These are phyloP conservation scores for Periconia macrospinosa DNA, from an alignment of 2,329 filamentous ascomycete genomes.

Conservation along the genomic window DNA sequence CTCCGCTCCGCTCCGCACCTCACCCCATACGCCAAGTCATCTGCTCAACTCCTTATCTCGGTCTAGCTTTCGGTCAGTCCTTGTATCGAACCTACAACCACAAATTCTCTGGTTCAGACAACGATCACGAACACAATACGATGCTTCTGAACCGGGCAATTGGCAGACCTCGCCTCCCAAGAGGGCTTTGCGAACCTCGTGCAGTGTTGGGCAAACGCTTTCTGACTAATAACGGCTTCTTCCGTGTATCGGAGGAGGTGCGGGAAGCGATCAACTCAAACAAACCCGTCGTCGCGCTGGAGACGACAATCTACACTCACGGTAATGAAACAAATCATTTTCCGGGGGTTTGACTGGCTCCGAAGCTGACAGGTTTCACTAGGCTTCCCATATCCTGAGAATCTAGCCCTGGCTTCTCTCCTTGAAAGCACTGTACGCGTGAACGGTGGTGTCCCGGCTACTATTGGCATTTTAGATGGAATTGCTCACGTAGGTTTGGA, in stretches of 20 bases:
- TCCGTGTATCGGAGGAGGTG: slow-evolving; percentile 81
- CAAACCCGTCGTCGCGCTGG: slow-evolving; percentile 86
- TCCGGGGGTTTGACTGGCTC: background rate
- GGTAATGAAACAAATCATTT: slow-evolving; percentile 49
- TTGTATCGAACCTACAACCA: background rate
- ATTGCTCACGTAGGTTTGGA: slow-evolving; percentile 78
- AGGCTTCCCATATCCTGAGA: slow-evolving; percentile 73
- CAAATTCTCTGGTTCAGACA: background rate
- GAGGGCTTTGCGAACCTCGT: background rate
- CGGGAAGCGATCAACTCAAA: slow-evolving; percentile 71
- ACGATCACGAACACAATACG: slow-evolving; percentile 21
- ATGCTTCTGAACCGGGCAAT: slow-evolving; percentile 21
- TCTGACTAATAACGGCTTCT: slow-evolving; percentile 53
- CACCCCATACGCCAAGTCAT: slow-evolving; percentile 14
- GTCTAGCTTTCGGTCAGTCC: background rate
- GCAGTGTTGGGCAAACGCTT: slow-evolving; percentile 19
- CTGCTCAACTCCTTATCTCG: slow-evolving; percentile 7
- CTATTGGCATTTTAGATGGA: slow-evolving; percentile 84
- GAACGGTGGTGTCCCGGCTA: slow-evolving; percentile 80
- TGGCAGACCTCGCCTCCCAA: slow-evolving; percentile 17
- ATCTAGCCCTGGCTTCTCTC: slow-evolving; percentile 73
- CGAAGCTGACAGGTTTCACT: slow-evolving; percentile 11
- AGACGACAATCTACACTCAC: slow-evolving; percentile 97
- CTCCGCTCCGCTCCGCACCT: slow-evolving; percentile 15
- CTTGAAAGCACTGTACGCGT: slow-evolving; percentile 80